Evolutionary conservation across 306 rosid genomes (phyloP).

Genomic region (Senna siamea): DNA sequence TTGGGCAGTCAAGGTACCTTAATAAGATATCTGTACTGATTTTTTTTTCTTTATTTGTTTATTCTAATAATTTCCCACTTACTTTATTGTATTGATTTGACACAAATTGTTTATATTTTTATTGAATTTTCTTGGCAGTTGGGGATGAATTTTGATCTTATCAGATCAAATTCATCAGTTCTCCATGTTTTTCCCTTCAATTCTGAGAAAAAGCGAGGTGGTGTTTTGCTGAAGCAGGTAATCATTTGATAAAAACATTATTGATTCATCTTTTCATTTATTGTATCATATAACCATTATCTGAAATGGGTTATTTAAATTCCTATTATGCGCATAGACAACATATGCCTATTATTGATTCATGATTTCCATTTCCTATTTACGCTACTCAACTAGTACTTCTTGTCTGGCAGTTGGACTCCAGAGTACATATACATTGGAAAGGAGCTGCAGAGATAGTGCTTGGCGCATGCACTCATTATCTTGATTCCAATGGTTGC

Average conservation of each 20-base stretch:
- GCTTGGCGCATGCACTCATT: slow-evolving; percentile 65
- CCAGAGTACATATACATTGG: slow-evolving; percentile 87
- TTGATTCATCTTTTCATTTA: slow-evolving; percentile 33
- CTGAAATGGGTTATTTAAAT: not conserved
- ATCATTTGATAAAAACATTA: slow-evolving; percentile 35
- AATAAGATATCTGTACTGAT: not conserved
- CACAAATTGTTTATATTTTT: slow-evolving; percentile 27
- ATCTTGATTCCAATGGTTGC: slow-evolving; percentile 74
- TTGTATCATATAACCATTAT: slow-evolving; percentile 30
- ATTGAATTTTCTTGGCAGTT: slow-evolving; percentile 57
- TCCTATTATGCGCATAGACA: slow-evolving; percentile 25
- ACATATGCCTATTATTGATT: slow-evolving; percentile 11
- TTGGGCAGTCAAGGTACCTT: slow-evolving; percentile 83
- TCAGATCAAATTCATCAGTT: slow-evolving; percentile 66
- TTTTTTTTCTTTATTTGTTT: not conserved
- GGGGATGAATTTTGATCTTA: slow-evolving; percentile 83
- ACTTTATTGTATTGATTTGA: slow-evolving; percentile 26
- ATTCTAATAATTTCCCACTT: not conserved
- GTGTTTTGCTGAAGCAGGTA: slow-evolving; percentile 90
- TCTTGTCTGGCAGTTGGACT: slow-evolving; percentile 55
- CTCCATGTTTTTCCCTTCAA: slow-evolving; percentile 95
- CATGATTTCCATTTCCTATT: not conserved
- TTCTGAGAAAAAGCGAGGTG: slow-evolving; percentile 98
- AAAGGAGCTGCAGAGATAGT: slow-evolving; percentile 98
- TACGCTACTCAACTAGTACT: slow-evolving; percentile 24